phyloP scores from a whole-genome alignment of 495 filamentous ascomycete species.

The Lineolata rhizophorae region DNA sequence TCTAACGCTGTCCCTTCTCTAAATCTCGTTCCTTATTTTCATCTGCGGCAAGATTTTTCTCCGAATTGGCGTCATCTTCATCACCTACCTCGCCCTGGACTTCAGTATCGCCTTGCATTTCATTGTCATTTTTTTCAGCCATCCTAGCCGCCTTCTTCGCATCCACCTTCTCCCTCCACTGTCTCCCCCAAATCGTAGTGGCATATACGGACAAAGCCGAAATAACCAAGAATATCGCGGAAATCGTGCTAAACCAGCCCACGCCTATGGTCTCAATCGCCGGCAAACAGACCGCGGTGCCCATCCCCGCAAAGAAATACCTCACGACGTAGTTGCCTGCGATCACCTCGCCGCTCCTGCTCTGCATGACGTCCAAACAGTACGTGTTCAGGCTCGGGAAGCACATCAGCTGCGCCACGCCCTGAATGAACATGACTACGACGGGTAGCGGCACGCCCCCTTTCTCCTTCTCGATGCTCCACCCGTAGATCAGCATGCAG shows the following conservation, averaged over 20 bases:
- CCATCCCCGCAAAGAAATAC: constrained; percentile 44
- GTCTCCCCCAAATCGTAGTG: constrained; percentile 28
- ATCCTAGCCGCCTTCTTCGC: constrained; percentile 15
- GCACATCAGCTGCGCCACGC: constrained; percentile 49
- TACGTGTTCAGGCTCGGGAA: constrained; percentile 56
- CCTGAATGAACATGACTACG: constrained; percentile 48
- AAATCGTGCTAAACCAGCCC: constrained; percentile 27
- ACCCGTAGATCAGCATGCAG: constrained; percentile 50
- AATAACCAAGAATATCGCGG: constrained; percentile 28
- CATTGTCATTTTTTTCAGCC: no score
- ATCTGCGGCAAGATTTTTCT: no score
- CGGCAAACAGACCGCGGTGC: constrained; percentile 42
- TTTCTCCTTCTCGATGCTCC: constrained; percentile 41
- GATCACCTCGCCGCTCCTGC: constrained; percentile 40
- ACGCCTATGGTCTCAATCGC: constrained; percentile 44
- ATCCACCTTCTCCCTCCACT: constrained; percentile 31
- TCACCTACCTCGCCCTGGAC: no score
- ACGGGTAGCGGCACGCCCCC: constrained; percentile 48
- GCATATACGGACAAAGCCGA: constrained; percentile 24
- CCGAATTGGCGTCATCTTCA: no score
- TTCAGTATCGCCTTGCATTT: no score
- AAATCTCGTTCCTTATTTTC: no score
- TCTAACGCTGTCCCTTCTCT: no score
- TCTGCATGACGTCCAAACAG: constrained; percentile 53
- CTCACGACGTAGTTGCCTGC: constrained; percentile 50